Conservation (phyloP, 1,284 basidiomycete species). For the Hemileia vastatrix region DNA sequence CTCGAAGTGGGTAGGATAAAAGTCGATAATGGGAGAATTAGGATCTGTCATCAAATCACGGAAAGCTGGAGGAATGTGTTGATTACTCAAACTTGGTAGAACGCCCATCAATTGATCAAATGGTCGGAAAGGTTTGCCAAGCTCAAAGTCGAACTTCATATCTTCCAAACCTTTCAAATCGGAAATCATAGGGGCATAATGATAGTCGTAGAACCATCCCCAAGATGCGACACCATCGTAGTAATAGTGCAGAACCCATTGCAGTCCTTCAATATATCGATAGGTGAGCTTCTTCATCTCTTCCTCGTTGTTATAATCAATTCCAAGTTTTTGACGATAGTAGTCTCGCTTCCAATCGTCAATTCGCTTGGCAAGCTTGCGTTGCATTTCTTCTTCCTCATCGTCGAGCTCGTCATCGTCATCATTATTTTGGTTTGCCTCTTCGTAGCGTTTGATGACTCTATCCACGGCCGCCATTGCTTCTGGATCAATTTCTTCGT, state of each 20-base stretch:
- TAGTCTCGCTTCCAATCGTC: constrained; percentile 81
- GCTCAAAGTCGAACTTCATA: constrained; percentile 72
- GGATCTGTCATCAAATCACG: constrained; percentile 81
- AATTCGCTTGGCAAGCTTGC: constrained; percentile 72
- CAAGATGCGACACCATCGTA: constrained; percentile 93
- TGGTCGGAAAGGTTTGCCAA: constrained; percentile 81
- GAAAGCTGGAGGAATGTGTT: constrained; percentile 75
- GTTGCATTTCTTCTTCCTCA: constrained; percentile 34
- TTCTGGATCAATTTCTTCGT: too few species aligned
- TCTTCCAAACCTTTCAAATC: constrained; percentile 67
- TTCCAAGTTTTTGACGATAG: constrained; percentile 78
- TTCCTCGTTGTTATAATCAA: constrained; percentile 58
- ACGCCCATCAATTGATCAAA: constrained; percentile 99
- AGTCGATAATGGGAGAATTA: constrained; percentile 80
- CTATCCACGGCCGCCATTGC: constrained; percentile 36
- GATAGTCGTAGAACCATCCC: constrained; percentile 99
- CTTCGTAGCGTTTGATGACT: constrained; percentile 50
- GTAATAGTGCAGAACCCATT: constrained; percentile 99
- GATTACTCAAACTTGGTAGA: constrained; percentile 74
- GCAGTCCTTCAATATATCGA: constrained; percentile 84
- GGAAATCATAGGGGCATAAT: constrained; percentile 66
- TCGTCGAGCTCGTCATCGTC: constrained; percentile 48
- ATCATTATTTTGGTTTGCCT: constrained; percentile 49
- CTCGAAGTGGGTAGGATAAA: constrained; percentile 84
- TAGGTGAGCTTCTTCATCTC: constrained; percentile 61